Conservation (phyloP, 1,284 basidiomycete species). For the Irpex lacteus region DNA sequence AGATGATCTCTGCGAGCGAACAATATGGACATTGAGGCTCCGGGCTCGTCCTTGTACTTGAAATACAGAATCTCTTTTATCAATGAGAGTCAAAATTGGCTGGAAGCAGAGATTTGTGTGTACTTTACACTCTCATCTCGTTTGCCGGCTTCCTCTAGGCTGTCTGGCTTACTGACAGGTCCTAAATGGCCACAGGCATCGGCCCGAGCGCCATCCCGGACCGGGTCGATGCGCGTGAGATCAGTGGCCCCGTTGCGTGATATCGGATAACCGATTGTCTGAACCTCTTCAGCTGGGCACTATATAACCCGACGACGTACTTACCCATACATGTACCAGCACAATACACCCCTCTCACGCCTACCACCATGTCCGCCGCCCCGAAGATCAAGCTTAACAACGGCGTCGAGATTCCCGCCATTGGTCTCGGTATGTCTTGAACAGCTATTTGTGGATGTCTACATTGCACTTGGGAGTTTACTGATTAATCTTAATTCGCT, state of each 20-base stretch:
- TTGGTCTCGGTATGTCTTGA: slow-evolving; percentile 65
- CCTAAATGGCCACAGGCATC: neutral
- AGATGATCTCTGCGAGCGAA: neutral
- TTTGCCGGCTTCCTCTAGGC: too few species aligned
- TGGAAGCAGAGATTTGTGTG: too few species aligned
- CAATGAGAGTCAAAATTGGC: too few species aligned
- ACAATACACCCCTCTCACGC: neutral
- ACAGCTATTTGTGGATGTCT: too few species aligned
- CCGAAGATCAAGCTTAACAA: slow-evolving; percentile 68
- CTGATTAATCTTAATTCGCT: neutral
- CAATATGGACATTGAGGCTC: neutral
- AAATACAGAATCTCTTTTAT: too few species aligned
- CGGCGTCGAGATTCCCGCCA: slow-evolving; percentile 61
- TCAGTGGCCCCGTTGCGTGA: neutral
- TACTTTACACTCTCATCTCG: too few species aligned
- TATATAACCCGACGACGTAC: neutral
- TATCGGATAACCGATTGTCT: neutral
- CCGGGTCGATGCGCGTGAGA: neutral
- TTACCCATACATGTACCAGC: neutral
- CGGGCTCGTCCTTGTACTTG: too few species aligned
- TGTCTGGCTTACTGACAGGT: too few species aligned
- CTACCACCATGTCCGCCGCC: neutral
- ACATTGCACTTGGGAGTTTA: too few species aligned
- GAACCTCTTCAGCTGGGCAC: too few species aligned
- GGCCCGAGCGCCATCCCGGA: too few species aligned